phyloP scores from a whole-genome alignment of 495 filamentous ascomycete species.

The Neurospora africana region DNA sequence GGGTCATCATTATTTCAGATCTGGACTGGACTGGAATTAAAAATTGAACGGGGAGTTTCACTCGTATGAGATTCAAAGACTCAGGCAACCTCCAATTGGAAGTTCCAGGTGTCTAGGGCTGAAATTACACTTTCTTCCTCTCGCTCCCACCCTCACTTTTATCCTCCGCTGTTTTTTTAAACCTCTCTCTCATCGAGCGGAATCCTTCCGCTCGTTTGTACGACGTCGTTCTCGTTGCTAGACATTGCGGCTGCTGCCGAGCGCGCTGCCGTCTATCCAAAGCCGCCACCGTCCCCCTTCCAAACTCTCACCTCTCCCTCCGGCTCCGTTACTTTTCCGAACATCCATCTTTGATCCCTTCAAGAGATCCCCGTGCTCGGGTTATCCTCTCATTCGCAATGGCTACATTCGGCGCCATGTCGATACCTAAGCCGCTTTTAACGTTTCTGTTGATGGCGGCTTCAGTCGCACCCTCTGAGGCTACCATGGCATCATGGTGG shows the following conservation, averaged over 20 bases:
- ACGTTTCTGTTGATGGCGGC: conserved; percentile 15
- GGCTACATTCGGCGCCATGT: neutral
- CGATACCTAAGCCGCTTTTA: conserved; percentile 9
- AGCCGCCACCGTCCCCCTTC: neutral
- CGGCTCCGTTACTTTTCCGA: neutral
- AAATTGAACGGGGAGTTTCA: neutral
- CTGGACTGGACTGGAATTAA: neutral
- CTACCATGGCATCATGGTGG: conserved; percentile 23
- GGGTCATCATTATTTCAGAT: neutral
- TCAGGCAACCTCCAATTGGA: neutral
- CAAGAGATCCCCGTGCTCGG: neutral
- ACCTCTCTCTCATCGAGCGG: neutral
- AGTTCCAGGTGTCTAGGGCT: neutral
- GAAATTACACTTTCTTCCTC: neutral
- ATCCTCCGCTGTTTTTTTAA: neutral
- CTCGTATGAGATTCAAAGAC: neutral
- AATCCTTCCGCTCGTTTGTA: neutral
- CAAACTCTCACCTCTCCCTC: neutral
- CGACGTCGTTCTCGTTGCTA: neutral
- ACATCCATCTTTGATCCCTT: neutral
- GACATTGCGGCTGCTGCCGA: neutral
- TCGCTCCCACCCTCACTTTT: neutral
- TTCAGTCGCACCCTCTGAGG: conserved; percentile 12
- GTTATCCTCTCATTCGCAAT: neutral
- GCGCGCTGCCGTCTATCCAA: neutral